Evolutionary conservation across 2,329 filamentous ascomycete species (phyloP).

Genomic region (Trichoderma sp.): DNA sequence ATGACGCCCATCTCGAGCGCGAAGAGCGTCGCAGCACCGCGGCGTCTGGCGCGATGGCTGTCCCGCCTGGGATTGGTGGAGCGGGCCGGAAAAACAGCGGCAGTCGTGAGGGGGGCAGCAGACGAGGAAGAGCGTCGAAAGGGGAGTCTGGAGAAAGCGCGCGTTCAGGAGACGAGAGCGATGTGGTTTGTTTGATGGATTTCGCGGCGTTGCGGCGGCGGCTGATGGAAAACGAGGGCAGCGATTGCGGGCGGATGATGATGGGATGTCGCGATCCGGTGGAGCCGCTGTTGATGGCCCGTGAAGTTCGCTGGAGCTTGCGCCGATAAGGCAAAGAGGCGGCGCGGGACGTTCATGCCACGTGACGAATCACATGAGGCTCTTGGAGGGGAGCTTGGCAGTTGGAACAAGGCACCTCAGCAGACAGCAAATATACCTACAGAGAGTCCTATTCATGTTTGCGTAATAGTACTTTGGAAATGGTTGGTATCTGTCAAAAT

Average conservation of each 20-base stretch:
- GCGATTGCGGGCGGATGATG: conserved; percentile 31
- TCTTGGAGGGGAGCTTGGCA: too few relatives aligned
- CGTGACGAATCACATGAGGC: not conserved
- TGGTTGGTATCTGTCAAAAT: too few relatives aligned
- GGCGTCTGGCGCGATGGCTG: conserved; percentile 22
- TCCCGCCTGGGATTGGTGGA: conserved; percentile 25
- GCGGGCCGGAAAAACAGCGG: conserved; percentile 27
- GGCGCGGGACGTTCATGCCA: not conserved
- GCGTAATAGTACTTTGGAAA: too few relatives aligned
- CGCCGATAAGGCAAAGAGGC: not conserved
- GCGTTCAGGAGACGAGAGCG: conserved; percentile 27
- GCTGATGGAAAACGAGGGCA: conserved; percentile 30
- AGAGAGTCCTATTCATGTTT: too few relatives aligned
- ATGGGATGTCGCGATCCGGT: conserved; percentile 28
- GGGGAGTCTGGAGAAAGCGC: conserved; percentile 31
- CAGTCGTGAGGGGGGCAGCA: not conserved
- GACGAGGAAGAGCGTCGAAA: conserved; percentile 12
- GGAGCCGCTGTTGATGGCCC: conserved; percentile 26
- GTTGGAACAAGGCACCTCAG: too few relatives aligned
- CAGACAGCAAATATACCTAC: too few relatives aligned
- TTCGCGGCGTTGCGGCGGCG: conserved; percentile 24
- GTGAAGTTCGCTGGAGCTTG: conserved; percentile 23
- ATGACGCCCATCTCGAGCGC: conserved; percentile 81
- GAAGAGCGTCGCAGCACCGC: conserved; percentile 15
- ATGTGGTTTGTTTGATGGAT: conserved; percentile 40